Percentiles rank a stretch among this genome's conserved stretches.
Evolutionary conservation across 352 stramenopile species (phyloP).

Genomic region (Globisporangium heterothallicum): DNA sequence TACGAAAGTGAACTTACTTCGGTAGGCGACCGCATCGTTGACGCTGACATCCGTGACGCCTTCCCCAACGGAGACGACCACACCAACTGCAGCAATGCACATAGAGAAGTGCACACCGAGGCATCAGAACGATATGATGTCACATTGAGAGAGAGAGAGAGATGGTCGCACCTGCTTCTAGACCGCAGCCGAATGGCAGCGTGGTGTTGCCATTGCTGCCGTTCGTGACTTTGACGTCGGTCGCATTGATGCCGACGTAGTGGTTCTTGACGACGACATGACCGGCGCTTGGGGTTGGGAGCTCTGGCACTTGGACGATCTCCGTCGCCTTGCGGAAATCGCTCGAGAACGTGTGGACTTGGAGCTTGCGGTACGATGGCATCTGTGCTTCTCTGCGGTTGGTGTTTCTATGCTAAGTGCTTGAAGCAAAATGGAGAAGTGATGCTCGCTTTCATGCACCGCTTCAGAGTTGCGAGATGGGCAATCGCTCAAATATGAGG

Average conservation of each 20-base stretch:
- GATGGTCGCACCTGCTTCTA: slow-evolving; percentile 16
- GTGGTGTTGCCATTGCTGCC: slow-evolving; percentile 29
- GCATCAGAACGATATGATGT: background rate
- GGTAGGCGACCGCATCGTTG: slow-evolving; percentile 36
- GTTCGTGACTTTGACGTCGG: slow-evolving; percentile 57
- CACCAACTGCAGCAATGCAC: slow-evolving; percentile 20
- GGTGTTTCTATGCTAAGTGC: no score
- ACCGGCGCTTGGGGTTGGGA: slow-evolving; percentile 18
- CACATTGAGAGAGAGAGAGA: background rate
- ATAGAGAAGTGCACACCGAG: background rate
- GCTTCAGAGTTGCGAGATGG: no score
- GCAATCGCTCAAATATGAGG: no score
- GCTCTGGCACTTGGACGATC: slow-evolving; percentile 24
- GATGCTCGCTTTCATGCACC: no score
- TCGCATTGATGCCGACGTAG: slow-evolving; percentile 55
- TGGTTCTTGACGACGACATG: slow-evolving; percentile 42
- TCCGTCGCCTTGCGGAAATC: slow-evolving; percentile 35
- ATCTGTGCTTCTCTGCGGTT: slow-evolving; percentile 8
- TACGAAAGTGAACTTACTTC: no score
- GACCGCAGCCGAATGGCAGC: slow-evolving; percentile 35
- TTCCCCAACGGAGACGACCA: slow-evolving; percentile 30
- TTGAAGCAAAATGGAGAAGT: no score
- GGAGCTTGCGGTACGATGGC: slow-evolving; percentile 30
- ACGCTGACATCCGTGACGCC: slow-evolving; percentile 44
- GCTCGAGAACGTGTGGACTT: slow-evolving; percentile 37